Evolutionary conservation across 495 filamentous ascomycete species (phyloP).

Genomic region (Clohesyomyces aquaticus): DNA sequence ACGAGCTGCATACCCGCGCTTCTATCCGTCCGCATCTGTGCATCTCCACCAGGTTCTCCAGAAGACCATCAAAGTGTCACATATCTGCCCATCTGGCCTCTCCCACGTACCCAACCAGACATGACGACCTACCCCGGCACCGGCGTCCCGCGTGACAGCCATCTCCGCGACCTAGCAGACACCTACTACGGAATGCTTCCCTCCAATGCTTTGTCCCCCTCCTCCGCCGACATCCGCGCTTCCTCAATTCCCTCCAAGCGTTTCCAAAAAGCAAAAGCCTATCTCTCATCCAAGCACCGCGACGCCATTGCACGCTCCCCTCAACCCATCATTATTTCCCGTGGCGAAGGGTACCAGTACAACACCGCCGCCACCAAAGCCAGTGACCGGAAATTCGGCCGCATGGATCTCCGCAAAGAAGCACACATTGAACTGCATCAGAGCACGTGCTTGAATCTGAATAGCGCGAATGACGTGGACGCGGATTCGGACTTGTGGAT

Average conservation of each 20-base stretch:
- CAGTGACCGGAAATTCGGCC: slow-evolving; percentile 16
- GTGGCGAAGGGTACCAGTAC: not conserved
- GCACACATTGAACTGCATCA: slow-evolving; percentile 23
- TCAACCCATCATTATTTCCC: not conserved
- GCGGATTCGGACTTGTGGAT: slow-evolving; percentile 29
- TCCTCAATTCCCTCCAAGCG: not conserved
- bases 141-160: slow-evolving; percentile 19
- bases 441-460: slow-evolving; percentile 26
- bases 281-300: not conserved
- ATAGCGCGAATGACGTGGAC: not conserved
- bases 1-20: slow-evolving; percentile 8
- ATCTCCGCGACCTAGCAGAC: slow-evolving; percentile 1
- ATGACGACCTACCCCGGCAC: slow-evolving; percentile 4
- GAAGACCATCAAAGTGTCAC: not conserved
- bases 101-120: too few species aligned
- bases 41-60: not conserved
- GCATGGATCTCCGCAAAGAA: not conserved
- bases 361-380: not conserved
- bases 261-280: not conserved
- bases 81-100: not conserved
- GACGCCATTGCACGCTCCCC: not conserved
- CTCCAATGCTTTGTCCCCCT: not conserved
- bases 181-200: slow-evolving; percentile 7
- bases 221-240: slow-evolving; percentile 7
- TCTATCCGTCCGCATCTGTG: not conserved